phyloP scores from a whole-genome alignment of 2,329 filamentous ascomycete species.

The Penicillium rolfsii region DNA sequence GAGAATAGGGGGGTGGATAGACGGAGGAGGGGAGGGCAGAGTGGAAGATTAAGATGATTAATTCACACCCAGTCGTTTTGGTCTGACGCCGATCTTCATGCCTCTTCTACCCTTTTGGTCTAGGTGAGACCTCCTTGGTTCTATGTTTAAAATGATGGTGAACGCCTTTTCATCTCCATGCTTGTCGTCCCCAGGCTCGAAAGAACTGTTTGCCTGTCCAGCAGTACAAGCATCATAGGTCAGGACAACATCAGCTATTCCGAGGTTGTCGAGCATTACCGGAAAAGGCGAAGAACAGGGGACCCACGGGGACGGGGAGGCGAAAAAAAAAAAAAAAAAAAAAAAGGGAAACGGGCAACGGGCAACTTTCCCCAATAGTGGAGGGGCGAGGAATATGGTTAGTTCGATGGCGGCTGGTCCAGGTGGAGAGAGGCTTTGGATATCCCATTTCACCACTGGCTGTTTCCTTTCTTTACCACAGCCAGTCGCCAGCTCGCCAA shows the following conservation, averaged over 20 bases:
- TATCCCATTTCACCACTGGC: conserved; percentile 3
- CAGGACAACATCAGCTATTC: background rate
- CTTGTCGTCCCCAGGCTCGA: background rate
- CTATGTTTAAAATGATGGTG: conserved; percentile 3
- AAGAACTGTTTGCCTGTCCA: background rate
- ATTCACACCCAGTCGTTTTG: background rate
- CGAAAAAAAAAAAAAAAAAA: conserved; percentile 11
- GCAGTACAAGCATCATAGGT: background rate
- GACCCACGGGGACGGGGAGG: conserved; percentile 12
- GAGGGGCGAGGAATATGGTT: background rate
- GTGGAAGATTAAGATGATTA: background rate
- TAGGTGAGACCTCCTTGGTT: background rate
- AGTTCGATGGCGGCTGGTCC: conserved; percentile 2
- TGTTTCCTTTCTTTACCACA: background rate
- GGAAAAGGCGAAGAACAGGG: background rate
- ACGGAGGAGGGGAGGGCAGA: conserved; percentile 14
- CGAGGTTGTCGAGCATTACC: conserved; percentile 8
- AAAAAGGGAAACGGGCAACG: background rate
- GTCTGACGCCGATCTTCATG: conserved; percentile 3
- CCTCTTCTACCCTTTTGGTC: background rate
- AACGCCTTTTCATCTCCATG: background rate
- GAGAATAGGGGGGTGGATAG: background rate
- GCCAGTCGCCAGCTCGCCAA: background rate
- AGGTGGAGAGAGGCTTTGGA: conserved; percentile 1
- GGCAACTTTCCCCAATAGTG: background rate